Evolutionary conservation across 2,329 filamentous ascomycete genomes (phyloP).

Genomic region (Ustilaginoidea virens): DNA sequence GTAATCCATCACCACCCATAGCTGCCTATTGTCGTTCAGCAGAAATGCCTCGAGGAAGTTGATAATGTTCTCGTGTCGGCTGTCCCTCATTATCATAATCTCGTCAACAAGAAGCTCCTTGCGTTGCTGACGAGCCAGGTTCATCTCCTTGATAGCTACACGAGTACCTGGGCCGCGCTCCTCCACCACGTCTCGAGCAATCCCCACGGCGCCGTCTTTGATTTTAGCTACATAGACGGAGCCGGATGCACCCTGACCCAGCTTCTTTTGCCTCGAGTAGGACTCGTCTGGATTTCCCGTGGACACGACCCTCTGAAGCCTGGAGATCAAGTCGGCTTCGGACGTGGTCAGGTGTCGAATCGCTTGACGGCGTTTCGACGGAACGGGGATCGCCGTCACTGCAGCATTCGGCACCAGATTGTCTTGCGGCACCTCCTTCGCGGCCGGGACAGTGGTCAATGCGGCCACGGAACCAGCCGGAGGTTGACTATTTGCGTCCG

Average conservation of each 20-base stretch:
- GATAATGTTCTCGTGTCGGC: slow-evolving; percentile 94
- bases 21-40: slow-evolving; percentile 81
- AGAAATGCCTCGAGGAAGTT: slow-evolving; percentile 97
- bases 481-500: too few species aligned
- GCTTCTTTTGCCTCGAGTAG: slow-evolving; percentile 99
- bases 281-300: slow-evolving; percentile 89
- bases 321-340: slow-evolving; percentile 92
- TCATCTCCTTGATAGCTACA: slow-evolving; percentile 99
- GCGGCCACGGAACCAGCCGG: slow-evolving; percentile 51
- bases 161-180: slow-evolving; percentile 70
- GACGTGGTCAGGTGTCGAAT: slow-evolving; percentile 98
- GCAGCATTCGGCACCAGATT: slow-evolving; percentile 81
- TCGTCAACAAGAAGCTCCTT: slow-evolving; percentile 99
- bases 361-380: slow-evolving; percentile 68
- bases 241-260: slow-evolving; percentile 93
- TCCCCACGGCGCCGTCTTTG: slow-evolving; percentile 75
- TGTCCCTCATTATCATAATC: slow-evolving; percentile 99
- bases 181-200: slow-evolving; percentile 64
- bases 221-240: slow-evolving; percentile 97
- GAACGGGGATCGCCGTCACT: slow-evolving; percentile 64
- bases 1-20: slow-evolving; percentile 99
- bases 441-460: slow-evolving; percentile 50
- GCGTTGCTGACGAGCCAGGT: slow-evolving; percentile 86
- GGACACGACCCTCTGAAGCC: slow-evolving; percentile 84
- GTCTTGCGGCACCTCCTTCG: slow-evolving; percentile 57